Evolutionary conservation across 2,329 filamentous ascomycete species (phyloP).

Genomic region (Aspergillus sp.): DNA sequence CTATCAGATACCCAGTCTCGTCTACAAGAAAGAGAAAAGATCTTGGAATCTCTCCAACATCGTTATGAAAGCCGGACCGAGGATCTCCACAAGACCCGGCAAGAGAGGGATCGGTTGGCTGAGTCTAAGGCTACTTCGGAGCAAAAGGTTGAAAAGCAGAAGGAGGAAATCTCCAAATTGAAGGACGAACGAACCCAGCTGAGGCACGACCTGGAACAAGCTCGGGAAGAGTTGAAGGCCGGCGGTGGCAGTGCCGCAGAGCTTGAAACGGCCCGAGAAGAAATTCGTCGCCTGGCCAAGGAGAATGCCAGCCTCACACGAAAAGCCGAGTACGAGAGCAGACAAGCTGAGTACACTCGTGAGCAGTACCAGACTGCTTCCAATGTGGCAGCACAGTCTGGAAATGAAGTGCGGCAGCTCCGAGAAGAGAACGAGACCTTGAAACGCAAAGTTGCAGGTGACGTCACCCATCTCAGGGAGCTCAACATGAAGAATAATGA

Average conservation of each 20-base stretch:
- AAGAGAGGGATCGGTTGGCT: constrained; percentile 34
- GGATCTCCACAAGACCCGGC: constrained; percentile 37
- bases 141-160: constrained; percentile 33
- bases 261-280: constrained; percentile 40
- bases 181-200: constrained; percentile 41
- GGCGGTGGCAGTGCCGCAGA: constrained; percentile 41
- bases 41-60: constrained; percentile 39
- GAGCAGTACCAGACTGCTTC: constrained; percentile 49
- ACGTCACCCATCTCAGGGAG: constrained; percentile 38
- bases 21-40: constrained; percentile 32
- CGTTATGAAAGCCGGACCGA: constrained; percentile 44
- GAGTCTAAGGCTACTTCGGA: constrained; percentile 30
- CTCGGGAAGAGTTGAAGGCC: constrained; percentile 39
- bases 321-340: constrained; percentile 41
- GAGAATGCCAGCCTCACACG: constrained; percentile 36
- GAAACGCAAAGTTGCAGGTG: constrained; percentile 35
- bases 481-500: constrained; percentile 35
- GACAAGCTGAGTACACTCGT: constrained; percentile 47
- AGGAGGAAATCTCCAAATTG: constrained; percentile 38
- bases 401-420: constrained; percentile 37
- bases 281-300: constrained; percentile 36
- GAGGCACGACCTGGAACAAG: constrained; percentile 38
- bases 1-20: constrained; percentile 27
- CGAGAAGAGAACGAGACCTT: constrained; percentile 37
- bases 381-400: constrained; percentile 42